phyloP scores from a whole-genome alignment of 139 green algal species.

The Gonium pectorale region DNA sequence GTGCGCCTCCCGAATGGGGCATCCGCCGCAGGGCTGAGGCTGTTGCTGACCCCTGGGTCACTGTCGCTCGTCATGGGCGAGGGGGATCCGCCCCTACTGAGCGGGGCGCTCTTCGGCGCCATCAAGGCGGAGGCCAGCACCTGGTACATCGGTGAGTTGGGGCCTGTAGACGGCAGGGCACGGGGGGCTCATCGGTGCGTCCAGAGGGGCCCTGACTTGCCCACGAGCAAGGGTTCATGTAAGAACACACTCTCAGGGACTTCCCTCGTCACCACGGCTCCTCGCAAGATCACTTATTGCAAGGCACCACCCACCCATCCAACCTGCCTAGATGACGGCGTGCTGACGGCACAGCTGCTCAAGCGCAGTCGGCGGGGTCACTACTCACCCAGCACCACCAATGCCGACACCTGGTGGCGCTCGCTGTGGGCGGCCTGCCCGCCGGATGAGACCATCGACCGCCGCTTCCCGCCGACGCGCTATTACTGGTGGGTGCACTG shows the following conservation, averaged over 20 bases:
- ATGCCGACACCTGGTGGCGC: slow-evolving; percentile 83
- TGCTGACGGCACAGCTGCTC: slow-evolving; percentile 84
- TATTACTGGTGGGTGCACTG: slow-evolving; percentile 24
- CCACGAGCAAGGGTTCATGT: not conserved
- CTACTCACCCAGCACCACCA: slow-evolving; percentile 80
- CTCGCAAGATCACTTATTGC: not conserved
- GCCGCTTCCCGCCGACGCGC: slow-evolving; percentile 7
- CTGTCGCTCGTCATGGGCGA: slow-evolving; percentile 57
- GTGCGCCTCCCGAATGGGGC: slow-evolving; percentile 62
- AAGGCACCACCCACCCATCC: not conserved
- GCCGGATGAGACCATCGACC: not conserved
- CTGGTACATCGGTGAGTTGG: slow-evolving; percentile 72
- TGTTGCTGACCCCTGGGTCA: not conserved
- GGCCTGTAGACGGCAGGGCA: not conserved
- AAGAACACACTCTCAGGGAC: too few species aligned
- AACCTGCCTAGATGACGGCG: slow-evolving; percentile 63
- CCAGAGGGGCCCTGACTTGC: too few species aligned
- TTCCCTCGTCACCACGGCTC: slow-evolving; percentile 26
- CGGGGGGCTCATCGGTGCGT: too few species aligned
- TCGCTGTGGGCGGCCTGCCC: slow-evolving; percentile 46
- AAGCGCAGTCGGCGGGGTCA: slow-evolving; percentile 83
- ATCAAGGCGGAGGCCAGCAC: slow-evolving; percentile 87
- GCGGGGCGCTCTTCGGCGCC: slow-evolving; percentile 63
- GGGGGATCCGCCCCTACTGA: slow-evolving; percentile 58
- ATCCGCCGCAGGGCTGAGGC: not conserved